Conservation (phyloP, 2,329 filamentous ascomycete species). For the Pseudocercospora fuligena region DNA sequence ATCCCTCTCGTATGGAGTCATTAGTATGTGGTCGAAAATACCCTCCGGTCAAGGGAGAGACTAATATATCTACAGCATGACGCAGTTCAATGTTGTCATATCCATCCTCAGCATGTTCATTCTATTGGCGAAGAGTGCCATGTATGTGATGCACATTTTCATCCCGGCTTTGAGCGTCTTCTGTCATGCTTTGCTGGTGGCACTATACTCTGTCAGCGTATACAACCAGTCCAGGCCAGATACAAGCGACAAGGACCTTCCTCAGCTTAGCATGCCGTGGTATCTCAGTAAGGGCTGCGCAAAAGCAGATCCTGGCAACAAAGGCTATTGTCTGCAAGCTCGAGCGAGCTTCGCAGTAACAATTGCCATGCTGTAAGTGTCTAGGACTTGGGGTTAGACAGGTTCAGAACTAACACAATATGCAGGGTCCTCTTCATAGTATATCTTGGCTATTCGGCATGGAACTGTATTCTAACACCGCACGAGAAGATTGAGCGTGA, state of each 20-base stretch:
- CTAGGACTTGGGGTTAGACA: not conserved
- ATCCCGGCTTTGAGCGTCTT: conserved; percentile 67
- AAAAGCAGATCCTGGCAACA: conserved; percentile 53
- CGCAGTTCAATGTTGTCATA: conserved; percentile 76
- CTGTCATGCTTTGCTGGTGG: conserved; percentile 62
- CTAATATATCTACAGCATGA: conserved; percentile 60
- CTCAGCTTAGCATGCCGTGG: conserved; percentile 69
- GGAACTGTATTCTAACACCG: conserved; percentile 55
- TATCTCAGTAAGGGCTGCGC: conserved; percentile 73
- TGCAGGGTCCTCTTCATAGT: conserved; percentile 63
- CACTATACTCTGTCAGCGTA: conserved; percentile 68
- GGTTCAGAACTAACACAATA: conserved; percentile 13
- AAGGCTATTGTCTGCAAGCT: conserved; percentile 67
- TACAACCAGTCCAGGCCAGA: conserved; percentile 76
- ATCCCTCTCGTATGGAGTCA: conserved; percentile 74
- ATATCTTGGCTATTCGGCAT: conserved; percentile 64
- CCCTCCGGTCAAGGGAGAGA: conserved; percentile 43
- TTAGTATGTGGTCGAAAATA: conserved; percentile 56
- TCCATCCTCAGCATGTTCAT: conserved; percentile 78
- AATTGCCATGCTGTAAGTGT: conserved; percentile 70
- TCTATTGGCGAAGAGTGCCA: conserved; percentile 70
- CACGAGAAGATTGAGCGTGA: conserved; percentile 38
- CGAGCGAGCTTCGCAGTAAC: conserved; percentile 70
- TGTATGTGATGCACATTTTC: conserved; percentile 73
- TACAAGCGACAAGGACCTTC: conserved; percentile 67